phyloP scores from a whole-genome alignment of 1,284 basidiomycete genomes.

The Boletus mariae region DNA sequence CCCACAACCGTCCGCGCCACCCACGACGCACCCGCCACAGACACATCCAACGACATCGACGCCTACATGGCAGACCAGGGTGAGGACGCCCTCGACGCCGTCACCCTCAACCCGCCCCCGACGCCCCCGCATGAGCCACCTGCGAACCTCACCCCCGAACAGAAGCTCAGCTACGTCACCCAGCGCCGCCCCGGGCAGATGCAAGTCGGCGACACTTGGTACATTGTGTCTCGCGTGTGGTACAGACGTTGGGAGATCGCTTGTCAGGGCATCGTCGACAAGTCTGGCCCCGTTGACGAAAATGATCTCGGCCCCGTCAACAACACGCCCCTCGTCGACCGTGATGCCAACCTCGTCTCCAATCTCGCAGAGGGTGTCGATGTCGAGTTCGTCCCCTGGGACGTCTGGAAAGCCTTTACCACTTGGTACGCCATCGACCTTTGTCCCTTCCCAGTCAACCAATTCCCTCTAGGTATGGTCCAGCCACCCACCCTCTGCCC shows the following conservation, averaged over 20 bases:
- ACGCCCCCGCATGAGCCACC: constrained; percentile 22
- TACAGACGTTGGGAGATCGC: constrained; percentile 72
- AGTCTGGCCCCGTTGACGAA: constrained; percentile 59
- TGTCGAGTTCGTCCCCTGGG: constrained; percentile 72
- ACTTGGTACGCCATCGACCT: constrained; percentile 51
- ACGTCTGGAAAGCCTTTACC: constrained; percentile 69
- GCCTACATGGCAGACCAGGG: constrained; percentile 71
- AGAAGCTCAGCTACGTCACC: constrained; percentile 51
- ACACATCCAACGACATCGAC: constrained; percentile 48
- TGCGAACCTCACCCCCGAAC: constrained; percentile 34
- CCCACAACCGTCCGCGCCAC: constrained; percentile 40
- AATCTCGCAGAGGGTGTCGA: constrained; percentile 66
- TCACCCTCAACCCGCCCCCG: constrained; percentile 23
- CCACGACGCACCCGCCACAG: constrained; percentile 30
- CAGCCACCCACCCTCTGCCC: constrained; percentile 50
- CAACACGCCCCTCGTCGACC: constrained; percentile 62
- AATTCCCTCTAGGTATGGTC: constrained; percentile 61
- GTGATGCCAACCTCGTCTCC: constrained; percentile 47
- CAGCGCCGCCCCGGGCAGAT: constrained; percentile 47
- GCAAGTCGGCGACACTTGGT: constrained; percentile 72
- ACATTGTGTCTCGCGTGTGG: constrained; percentile 70
- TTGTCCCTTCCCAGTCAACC: constrained; percentile 2
- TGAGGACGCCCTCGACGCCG: constrained; percentile 35
- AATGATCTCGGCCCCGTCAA: constrained; percentile 71
- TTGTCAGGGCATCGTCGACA: constrained; percentile 62